Base-by-base conservation (phyloP, 2,329 filamentous ascomycete genomes). In the Trichoderma sp. region DNA sequence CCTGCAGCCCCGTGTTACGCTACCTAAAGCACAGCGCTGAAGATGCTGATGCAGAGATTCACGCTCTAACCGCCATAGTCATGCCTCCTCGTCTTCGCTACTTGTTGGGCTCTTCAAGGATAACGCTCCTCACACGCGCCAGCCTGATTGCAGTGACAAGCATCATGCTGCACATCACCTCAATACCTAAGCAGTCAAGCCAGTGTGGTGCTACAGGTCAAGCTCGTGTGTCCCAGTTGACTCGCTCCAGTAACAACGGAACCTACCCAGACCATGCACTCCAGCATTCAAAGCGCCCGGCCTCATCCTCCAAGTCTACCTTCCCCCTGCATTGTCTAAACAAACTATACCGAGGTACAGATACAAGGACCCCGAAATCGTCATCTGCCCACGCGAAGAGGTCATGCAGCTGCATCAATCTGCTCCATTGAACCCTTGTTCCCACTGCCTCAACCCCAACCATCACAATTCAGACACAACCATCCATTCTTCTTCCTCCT, bases 321-420 rank as follows among this genome's bases (percentile, higher is more conserved):
- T 30, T 3, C 1, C 12, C n/a, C 19, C 44, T 47, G 17, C 9
- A 45, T 45, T 10, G 34, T 39, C 34, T 12, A 10, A 39, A 39
- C 34, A 39, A 9, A 39, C 7, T 12, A 10, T 47, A 6, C 19
- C 24, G 7, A 50, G 39, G 57, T 60, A 60, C 57, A 12, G 19
- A 44, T 59, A 59, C 56, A 44, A 26, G 44, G n/a, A n/a, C 48
- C 39, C 59, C 34, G 34, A 34, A n/a, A 62, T 52, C 59, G 48
- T 45, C 59, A 62, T 62, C 48, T n/a, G 15, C 48, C 47, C 59
- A 62, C 21, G 24, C 39, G 54, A 62, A 62, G 47, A 44, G 48
- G 48, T 62, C 58, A 61, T 61, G 58, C 58, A 61, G 48, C 30
- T 41, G 34, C 48, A 21, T 39, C 14, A 48, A 48, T 60, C 57